These are phyloP conservation scores for Yamadazyma phyllophila DNA, from an alignment of 805 yeast species.

Conservation along the genomic window DNA sequence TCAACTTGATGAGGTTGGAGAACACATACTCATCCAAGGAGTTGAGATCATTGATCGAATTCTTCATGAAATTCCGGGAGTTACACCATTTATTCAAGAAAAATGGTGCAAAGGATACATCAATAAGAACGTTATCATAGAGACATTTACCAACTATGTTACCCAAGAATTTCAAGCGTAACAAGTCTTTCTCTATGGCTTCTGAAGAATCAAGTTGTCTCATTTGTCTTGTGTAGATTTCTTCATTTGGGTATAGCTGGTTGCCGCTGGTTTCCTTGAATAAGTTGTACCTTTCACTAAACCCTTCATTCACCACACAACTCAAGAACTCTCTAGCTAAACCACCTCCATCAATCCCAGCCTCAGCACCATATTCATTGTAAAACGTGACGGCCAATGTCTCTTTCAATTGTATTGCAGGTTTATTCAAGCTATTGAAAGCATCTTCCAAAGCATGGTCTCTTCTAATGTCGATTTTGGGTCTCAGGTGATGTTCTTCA, in stretches of 20 bases:
- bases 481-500: constrained; percentile 29
- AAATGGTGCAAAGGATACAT: constrained; percentile 81
- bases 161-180: constrained; percentile 65
- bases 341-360: constrained; percentile 97
- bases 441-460: constrained; percentile 76
- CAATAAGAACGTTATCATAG: constrained; percentile 77
- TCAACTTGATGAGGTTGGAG: constrained; percentile 58
- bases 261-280: constrained; percentile 48
- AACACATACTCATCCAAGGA: constrained; percentile 70
- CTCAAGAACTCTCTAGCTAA: constrained; percentile 88
- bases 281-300: constrained; percentile 33
- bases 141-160: constrained; percentile 84
- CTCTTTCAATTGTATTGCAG: constrained; percentile 56
- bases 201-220: constrained; percentile 30
- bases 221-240: constrained; percentile 34
- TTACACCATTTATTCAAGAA: constrained; percentile 68
- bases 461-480: constrained; percentile 54
- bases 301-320: constrained; percentile 66
- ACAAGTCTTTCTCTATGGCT: constrained; percentile 22
- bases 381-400: constrained; percentile 62
- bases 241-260: constrained; percentile 74
- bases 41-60: constrained; percentile 75
- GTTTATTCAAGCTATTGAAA: constrained; percentile 50
- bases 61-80: constrained; percentile 41
- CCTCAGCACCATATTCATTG: constrained; percentile 75